A percentile compares a stretch with the other conserved stretches of the same genome.
Evolutionary conservation across 2,329 filamentous ascomycete species (phyloP).

Genomic region (Epichloe sibirici): DNA sequence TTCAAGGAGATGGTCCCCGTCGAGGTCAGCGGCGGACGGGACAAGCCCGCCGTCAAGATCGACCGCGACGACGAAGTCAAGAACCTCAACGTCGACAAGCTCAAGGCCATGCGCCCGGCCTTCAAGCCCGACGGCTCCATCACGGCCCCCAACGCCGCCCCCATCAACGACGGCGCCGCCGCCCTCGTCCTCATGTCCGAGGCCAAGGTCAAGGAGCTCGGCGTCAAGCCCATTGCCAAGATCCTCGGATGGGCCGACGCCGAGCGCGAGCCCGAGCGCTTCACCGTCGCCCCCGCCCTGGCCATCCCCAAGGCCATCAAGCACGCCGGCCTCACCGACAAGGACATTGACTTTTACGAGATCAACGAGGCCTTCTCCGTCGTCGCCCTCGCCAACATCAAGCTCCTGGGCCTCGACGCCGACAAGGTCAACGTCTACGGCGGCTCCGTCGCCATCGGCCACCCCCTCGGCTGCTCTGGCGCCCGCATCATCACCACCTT

Average conservation of each 20-base stretch:
- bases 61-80: conserved; percentile 91
- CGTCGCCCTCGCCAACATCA: conserved; percentile 91
- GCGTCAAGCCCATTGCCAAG: conserved; percentile 85
- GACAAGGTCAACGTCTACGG: conserved; percentile 93
- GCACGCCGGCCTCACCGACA: conserved; percentile 72
- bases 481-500: conserved; percentile 88
- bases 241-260: conserved; percentile 97
- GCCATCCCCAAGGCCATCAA: conserved; percentile 96
- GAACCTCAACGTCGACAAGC: conserved; percentile 79
- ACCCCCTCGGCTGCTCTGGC: conserved; percentile 87
- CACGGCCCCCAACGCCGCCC: conserved; percentile 91
- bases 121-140: conserved; percentile 80
- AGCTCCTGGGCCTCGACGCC: conserved; percentile 66
- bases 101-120: conserved; percentile 72
- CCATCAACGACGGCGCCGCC: conserved; percentile 87
- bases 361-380: conserved; percentile 99
- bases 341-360: conserved; percentile 84
- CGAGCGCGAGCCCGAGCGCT: conserved; percentile 80
- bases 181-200: conserved; percentile 91
- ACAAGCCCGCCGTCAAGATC: conserved; percentile 73
- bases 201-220: conserved; percentile 83
- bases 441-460: conserved; percentile 88
- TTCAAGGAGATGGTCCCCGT: conserved; percentile 88
- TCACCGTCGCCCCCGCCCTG: conserved; percentile 86
- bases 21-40: conserved; percentile 75